phyloP scores from a whole-genome alignment of 345 rosid genomes.

The Sisymbrium altissimum region DNA sequence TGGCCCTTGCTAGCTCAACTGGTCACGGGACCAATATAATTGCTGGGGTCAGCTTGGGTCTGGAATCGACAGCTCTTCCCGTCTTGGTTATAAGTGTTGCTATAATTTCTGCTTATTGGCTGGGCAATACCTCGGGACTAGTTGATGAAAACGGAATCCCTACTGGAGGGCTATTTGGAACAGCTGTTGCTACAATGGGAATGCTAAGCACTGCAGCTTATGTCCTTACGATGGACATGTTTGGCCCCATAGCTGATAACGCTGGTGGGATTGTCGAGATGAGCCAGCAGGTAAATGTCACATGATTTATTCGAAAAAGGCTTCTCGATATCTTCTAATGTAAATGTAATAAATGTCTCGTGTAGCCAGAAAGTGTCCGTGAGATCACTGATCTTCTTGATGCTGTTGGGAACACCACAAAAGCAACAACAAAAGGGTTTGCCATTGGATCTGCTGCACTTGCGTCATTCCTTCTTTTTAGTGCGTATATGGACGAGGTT shows the following conservation, averaged over 20 bases:
- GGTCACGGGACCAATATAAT: constrained; percentile 99
- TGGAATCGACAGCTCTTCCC: constrained; percentile 97
- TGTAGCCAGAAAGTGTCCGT: constrained; percentile 94
- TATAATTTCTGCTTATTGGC: constrained; percentile 84
- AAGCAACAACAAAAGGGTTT: constrained; percentile 98
- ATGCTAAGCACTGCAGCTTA: constrained; percentile 99
- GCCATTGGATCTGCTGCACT: constrained; percentile 99
- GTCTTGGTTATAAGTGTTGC: constrained; percentile 86
- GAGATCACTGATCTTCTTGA: constrained; percentile 97
- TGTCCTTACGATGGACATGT: constrained; percentile 99
- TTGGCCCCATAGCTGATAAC: constrained; percentile 99
- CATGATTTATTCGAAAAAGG: background rate
- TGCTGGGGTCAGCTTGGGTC: constrained; percentile 98
- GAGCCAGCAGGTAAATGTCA: constrained; percentile 89
- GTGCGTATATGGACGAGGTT: constrained; percentile 99
- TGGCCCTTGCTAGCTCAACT: constrained; percentile 96
- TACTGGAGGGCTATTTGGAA: constrained; percentile 95
- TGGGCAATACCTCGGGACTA: constrained; percentile 91
- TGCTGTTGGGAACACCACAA: constrained; percentile 99
- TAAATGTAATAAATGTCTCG: constrained; percentile 1
- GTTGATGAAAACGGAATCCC: constrained; percentile 84
- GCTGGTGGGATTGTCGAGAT: constrained; percentile 99
- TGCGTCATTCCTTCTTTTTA: constrained; percentile 96
- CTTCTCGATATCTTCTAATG: background rate
- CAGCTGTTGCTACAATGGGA: constrained; percentile 99